Evolutionary conservation across 1,284 basidiomycete genomes (phyloP), one percentile per base, ranked within the genome.

Genomic region (Austropuccinia psidii): DNA sequence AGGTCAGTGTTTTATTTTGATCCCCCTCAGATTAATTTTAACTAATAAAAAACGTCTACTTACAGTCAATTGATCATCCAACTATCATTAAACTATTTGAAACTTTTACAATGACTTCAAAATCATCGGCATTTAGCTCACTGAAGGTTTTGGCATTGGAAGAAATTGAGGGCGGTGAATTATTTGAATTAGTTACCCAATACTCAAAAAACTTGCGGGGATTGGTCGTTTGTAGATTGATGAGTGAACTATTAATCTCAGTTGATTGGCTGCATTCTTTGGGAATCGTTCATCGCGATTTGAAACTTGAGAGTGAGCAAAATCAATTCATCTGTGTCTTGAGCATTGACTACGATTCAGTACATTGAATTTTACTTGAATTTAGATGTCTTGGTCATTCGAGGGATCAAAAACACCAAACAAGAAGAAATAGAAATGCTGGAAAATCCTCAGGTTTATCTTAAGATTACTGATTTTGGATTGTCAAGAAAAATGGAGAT

Each of bases 401-500:
- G 60, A 64, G 41, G 49, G 45, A 64, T 64, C 15, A 24, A 64
- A 64, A 64, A 64, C 43, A 64, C 11, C n/a, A 39, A 27, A 31
- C 27, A 47, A 19, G 60, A 64, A 29, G 60, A 64, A 47, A 5
- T 11, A 17, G 60, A 64, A 9, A 41, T 64, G 3, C 43, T 64
- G 11, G 49, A 19, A 24, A 64, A 64, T 29, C 60, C 60, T 19
- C 33, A 41, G 39, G 60, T 47, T 17, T 64, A 64, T 33, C 43
- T 95, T 81, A 93, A 93, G 81, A 83, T 95, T 11, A 90, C 90
- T 31, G 93, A 96, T 80, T 96, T 95, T 79, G 93, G 93, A 6
- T 85, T 96, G 29, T 89, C 91, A 29, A 86, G 43, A 13, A 64
- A 64, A 17, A 39, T 64, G 8, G 49, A 19, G 11, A 31, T 33